Percentiles rank a stretch among this genome's conserved stretches.
phyloP scores from a whole-genome alignment of 2,329 filamentous ascomycete species.

The Davidsoniella virescens region DNA sequence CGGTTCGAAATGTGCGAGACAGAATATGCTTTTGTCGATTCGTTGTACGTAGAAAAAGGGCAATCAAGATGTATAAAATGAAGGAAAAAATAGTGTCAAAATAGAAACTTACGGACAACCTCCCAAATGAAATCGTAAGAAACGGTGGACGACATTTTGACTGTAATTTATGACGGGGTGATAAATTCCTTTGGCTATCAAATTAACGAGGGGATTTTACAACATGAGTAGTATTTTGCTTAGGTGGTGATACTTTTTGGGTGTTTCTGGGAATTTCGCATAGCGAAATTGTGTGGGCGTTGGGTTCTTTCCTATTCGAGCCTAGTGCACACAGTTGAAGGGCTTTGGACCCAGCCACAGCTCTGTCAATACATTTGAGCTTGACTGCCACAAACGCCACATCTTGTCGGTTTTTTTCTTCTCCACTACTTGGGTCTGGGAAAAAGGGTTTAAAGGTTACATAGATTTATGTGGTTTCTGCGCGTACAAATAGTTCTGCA shows the following conservation, averaged over 20 bases:
- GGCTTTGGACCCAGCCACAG: conserved; percentile 11
- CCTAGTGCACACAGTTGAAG: conserved; percentile 12
- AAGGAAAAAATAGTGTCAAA: background rate
- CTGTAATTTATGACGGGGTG: conserved; percentile 16
- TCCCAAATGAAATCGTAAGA: conserved; percentile 90
- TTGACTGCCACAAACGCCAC: too few species aligned
- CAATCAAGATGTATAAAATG: background rate
- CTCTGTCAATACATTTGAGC: background rate
- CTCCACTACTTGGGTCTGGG: too few species aligned
- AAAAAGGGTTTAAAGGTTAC: background rate
- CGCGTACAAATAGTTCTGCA: background rate
- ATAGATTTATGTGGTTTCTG: background rate
- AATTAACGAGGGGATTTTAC: conserved; percentile 8
- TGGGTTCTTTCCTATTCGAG: conserved; percentile 8
- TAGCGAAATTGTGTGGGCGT: conserved; percentile 12
- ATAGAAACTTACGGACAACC: conserved; percentile 65
- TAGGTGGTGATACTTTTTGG: conserved; percentile 11
- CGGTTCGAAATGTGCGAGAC: too few species aligned
- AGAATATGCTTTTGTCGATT: too few species aligned
- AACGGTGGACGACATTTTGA: conserved; percentile 51
- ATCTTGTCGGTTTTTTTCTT: too few species aligned
- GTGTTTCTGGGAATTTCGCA: conserved; percentile 11
- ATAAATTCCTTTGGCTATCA: conserved; percentile 11
- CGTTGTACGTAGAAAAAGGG: background rate
- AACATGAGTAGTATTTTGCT: conserved; percentile 5